Base-by-base conservation (phyloP, 2,329 filamentous ascomycete genomes). In the Talaromyces rugulosus region DNA sequence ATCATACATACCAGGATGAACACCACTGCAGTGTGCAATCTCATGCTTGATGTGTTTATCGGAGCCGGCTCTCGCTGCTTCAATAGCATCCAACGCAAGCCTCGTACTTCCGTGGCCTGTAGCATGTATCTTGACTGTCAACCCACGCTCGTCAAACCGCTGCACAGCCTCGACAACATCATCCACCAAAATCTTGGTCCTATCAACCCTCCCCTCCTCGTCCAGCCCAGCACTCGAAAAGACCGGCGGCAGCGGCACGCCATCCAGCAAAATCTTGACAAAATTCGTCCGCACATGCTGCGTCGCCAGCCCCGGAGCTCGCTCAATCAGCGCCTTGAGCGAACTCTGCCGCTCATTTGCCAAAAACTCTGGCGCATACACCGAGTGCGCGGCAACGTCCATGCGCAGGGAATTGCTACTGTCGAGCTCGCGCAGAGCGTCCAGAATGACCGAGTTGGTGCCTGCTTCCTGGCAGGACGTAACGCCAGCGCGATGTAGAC, bases 251-350 rank as follows among this genome's bases (percentile, higher is more conserved):
- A 75, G 58, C 0, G 72, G 71, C 5, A 71, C 71, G 4, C 74
- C 73, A 55, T 76, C 73, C 31, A 76, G 67, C 59, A 73, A 68
- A 58, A 76, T 69, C 57, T 75, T 76, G 18, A 75, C 70, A 61
- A 75, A 76, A 7, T 66, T 65, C 0, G 72, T 72, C 31, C 70
- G 61, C 4, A 74, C 65, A 61, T 73, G 71, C 40, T 67, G 62
- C 16, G 68, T 72, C 11, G 66, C 63, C 59, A 69, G 68, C 2
- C 56, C 56, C 2, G 67, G 66, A 0, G 71, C 70, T 7, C 65
- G 54, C 14, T 71, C 68, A 11, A 74, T 59, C 9, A 72, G 63
- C 8, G 60, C 55, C 9, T 67, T 60, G 6, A 71, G 62, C 12
- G 60, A 67, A 14, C 65, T 63, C 30, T 60, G 34, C 6, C 58